A percentile compares a stretch with the other conserved stretches of the same genome.
Conservation (phyloP, 1,139 yeast genomes). For the Eremothecium sinecaudum region DNA sequence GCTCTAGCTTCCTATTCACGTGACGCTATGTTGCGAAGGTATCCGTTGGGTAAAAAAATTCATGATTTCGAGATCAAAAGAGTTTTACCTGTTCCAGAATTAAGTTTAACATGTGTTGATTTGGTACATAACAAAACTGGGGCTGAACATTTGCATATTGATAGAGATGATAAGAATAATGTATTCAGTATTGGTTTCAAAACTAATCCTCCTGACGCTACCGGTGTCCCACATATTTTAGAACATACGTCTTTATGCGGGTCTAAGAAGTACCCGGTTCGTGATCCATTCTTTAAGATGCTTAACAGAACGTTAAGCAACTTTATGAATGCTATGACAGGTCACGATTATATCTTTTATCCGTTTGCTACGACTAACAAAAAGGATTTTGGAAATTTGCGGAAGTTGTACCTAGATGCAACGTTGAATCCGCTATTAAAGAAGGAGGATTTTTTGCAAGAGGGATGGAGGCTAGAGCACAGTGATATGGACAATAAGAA, state of each 20-base stretch:
- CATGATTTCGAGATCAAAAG: constrained; percentile 59
- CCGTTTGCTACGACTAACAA: constrained; percentile 92
- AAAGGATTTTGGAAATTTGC: constrained; percentile 71
- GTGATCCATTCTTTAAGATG: constrained; percentile 98
- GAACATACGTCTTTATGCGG: constrained; percentile 97
- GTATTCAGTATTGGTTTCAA: constrained; percentile 87
- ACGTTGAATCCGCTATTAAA: constrained; percentile 74
- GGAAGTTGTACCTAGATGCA: constrained; percentile 83
- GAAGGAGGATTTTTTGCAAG: constrained; percentile 80
- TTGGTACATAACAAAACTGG: constrained; percentile 61
- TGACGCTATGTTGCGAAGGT: constrained; percentile 25
- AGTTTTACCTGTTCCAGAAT: constrained; percentile 67
- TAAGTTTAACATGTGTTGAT: constrained; percentile 70
- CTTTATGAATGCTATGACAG: constrained; percentile 99
- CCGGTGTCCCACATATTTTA: constrained; percentile 92
- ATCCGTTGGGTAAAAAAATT: constrained; percentile 52
- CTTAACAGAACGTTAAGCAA: constrained; percentile 77
- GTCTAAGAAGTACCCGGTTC: constrained; percentile 76
- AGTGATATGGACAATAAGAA: constrained; percentile 45
- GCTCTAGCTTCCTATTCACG: constrained; percentile 20
- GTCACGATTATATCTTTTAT: constrained; percentile 87
- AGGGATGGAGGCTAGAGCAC: constrained; percentile 95
- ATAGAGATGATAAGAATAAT: constrained; percentile 69
- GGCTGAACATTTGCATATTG: constrained; percentile 76
- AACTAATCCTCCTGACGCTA: constrained; percentile 85